Conservation (phyloP, 1,139 yeast genomes). For the Pichia sp. region DNA sequence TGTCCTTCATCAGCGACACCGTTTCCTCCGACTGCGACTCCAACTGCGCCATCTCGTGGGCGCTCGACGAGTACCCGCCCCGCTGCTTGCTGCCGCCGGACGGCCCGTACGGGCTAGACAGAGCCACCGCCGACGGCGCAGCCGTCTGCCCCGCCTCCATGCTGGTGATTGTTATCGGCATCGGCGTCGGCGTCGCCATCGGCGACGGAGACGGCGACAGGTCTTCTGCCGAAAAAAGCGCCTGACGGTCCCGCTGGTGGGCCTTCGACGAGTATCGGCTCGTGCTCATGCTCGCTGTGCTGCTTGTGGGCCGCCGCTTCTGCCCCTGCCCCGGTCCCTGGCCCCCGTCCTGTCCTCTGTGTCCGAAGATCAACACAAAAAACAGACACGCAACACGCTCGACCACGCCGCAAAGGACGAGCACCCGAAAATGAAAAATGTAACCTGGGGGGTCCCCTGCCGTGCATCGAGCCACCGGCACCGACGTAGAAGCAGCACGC, state of each 20-base stretch:
- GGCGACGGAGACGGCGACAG: constrained; percentile 9
- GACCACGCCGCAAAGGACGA: too few species aligned
- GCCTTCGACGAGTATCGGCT: constrained; percentile 33
- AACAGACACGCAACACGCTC: too few species aligned
- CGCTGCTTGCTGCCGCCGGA: constrained; percentile 30
- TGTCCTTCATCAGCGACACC: constrained; percentile 62
- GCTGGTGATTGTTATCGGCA: background rate
- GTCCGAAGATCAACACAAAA: too few species aligned
- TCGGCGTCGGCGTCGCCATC: constrained; percentile 3
- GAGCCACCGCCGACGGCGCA: background rate
- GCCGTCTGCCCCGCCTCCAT: background rate
- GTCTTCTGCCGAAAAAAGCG: constrained; percentile 25
- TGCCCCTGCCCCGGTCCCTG: too few species aligned
- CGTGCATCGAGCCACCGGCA: too few species aligned
- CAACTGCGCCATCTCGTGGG: constrained; percentile 60
- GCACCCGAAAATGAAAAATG: too few species aligned
- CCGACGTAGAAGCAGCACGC: too few species aligned
- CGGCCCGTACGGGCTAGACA: constrained; percentile 14
- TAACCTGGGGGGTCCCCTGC: too few species aligned
- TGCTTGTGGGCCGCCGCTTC: too few species aligned
- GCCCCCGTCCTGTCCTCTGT: too few species aligned
- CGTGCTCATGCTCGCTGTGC: constrained; percentile 31
- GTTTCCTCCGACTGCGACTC: constrained; percentile 86
- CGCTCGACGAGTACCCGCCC: constrained; percentile 31
- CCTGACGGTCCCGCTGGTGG: constrained; percentile 31